Percentiles rank a stretch among this genome's conserved stretches.
phyloP scores from a whole-genome alignment of 2,329 filamentous ascomycete species.

The Paraphaeosphaeria minitans region DNA sequence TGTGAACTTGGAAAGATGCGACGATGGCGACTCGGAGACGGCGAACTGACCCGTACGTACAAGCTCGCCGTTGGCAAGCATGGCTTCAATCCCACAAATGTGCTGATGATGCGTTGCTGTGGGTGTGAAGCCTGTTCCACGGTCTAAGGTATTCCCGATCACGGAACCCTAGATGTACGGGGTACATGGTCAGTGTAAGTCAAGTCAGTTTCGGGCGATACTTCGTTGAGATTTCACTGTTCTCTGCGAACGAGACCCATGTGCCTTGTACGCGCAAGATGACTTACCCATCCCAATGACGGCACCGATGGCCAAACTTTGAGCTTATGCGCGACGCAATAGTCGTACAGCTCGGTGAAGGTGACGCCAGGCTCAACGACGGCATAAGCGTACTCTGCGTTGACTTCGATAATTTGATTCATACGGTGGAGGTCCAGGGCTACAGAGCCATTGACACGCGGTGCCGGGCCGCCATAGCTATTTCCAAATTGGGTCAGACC shows the following conservation, averaged over 20 bases:
- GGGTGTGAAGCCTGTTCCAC: constrained; percentile 50
- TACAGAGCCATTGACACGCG: constrained; percentile 44
- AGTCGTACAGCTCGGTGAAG: constrained; percentile 37
- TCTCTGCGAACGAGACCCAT: not conserved
- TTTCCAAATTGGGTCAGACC: not conserved
- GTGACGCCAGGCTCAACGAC: constrained; percentile 49
- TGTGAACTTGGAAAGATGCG: constrained; percentile 45
- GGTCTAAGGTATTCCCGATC: constrained; percentile 48
- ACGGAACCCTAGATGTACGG: constrained; percentile 29
- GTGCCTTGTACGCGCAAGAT: not conserved
- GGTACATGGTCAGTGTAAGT: not conserved
- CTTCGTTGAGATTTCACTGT: not conserved
- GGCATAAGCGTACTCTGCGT: constrained; percentile 51
- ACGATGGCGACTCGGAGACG: constrained; percentile 49
- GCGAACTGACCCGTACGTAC: constrained; percentile 48
- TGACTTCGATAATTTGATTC: constrained; percentile 53
- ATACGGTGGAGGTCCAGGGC: constrained; percentile 47
- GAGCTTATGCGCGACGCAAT: constrained; percentile 37
- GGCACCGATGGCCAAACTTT: constrained; percentile 43
- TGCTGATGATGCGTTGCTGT: constrained; percentile 46
- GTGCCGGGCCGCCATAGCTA: constrained; percentile 39
- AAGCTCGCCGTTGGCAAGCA: constrained; percentile 41
- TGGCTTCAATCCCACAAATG: constrained; percentile 46
- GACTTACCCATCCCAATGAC: constrained; percentile 34
- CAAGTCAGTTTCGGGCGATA: not conserved